Evolutionary conservation across 140 eudicot genomes (phyloP).

Genomic region (Anethum foeniculum): DNA sequence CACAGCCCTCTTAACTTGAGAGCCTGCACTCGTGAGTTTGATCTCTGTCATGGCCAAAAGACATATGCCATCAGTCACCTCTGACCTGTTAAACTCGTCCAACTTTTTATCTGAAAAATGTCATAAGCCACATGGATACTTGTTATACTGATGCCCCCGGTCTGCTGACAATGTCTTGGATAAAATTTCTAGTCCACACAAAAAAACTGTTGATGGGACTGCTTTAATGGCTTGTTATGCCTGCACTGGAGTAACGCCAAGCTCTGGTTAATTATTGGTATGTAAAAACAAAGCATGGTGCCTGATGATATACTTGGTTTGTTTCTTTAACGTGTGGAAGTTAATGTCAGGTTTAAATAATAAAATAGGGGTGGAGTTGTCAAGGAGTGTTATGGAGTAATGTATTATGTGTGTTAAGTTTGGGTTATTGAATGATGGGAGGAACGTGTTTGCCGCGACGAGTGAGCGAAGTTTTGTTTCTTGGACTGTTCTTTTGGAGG

Average conservation of each 20-base stretch:
- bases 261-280: slow-evolving; percentile 18
- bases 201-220: slow-evolving; percentile 41
- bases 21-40: too few relatives aligned
- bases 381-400: too few relatives aligned
- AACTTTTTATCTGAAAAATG: too few relatives aligned
- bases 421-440: slow-evolving; percentile 23
- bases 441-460: slow-evolving; percentile 25
- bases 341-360: slow-evolving; percentile 22
- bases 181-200: background rate
- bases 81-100: too few relatives aligned
- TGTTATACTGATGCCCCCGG: too few relatives aligned
- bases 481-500: slow-evolving; percentile 38
- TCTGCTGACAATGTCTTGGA: too few relatives aligned
- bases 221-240: slow-evolving; percentile 23
- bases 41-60: too few relatives aligned
- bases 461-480: slow-evolving; percentile 26
- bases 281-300: slow-evolving; percentile 13
- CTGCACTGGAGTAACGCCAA: slow-evolving; percentile 12
- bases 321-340: slow-evolving; percentile 16
- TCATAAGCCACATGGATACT: too few relatives aligned
- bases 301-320: slow-evolving; percentile 21
- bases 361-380: slow-evolving; percentile 24
- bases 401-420: too few relatives aligned
- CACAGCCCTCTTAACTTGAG: too few relatives aligned
- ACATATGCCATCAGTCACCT: too few relatives aligned